These are phyloP conservation scores for Ogataea trehaloabstinens DNA, from an alignment of 805 yeast genomes.

Conservation along the genomic window DNA sequence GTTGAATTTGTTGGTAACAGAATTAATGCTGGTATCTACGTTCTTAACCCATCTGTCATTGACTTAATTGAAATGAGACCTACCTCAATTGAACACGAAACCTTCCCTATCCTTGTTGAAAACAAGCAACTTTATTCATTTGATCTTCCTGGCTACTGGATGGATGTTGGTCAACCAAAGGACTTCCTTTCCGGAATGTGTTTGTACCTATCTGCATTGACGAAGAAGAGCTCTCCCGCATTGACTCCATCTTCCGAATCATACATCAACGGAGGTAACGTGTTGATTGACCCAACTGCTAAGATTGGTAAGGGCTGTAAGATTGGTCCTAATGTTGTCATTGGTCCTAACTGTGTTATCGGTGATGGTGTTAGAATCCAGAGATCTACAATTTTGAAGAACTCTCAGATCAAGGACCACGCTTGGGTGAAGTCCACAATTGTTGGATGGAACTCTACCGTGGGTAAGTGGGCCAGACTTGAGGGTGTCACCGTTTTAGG, in stretches of 20 bases:
- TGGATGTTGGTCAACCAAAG: slow-evolving; percentile 99
- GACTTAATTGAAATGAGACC: slow-evolving; percentile 97
- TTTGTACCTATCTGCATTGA: slow-evolving; percentile 80
- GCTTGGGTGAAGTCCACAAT: slow-evolving; percentile 97
- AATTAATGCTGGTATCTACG: slow-evolving; percentile 98
- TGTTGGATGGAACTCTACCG: slow-evolving; percentile 98
- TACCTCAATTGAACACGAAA: slow-evolving; percentile 98
- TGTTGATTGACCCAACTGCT: slow-evolving; percentile 92
- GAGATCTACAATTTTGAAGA: slow-evolving; percentile 87
- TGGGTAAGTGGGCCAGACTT: slow-evolving; percentile 98
- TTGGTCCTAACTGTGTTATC: slow-evolving; percentile 93
- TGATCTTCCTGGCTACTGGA: slow-evolving; percentile 99
- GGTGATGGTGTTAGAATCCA: slow-evolving; percentile 99
- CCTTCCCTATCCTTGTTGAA: slow-evolving; percentile 95
- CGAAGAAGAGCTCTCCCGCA: slow-evolving; percentile 72
- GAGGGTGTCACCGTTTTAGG: slow-evolving; percentile 98
- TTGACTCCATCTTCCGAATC: slow-evolving; percentile 61
- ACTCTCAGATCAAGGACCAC: slow-evolving; percentile 92
- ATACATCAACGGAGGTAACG: slow-evolving; percentile 87
- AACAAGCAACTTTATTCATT: slow-evolving; percentile 86
- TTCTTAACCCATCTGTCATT: slow-evolving; percentile 94
- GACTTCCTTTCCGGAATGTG: slow-evolving; percentile 97
- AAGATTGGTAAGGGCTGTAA: slow-evolving; percentile 88
- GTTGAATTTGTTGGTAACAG: slow-evolving; percentile 99
- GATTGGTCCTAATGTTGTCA: slow-evolving; percentile 97